Evolutionary conservation across 306 rosid species (phyloP).

Genomic region (Leucaena leucocephala): DNA sequence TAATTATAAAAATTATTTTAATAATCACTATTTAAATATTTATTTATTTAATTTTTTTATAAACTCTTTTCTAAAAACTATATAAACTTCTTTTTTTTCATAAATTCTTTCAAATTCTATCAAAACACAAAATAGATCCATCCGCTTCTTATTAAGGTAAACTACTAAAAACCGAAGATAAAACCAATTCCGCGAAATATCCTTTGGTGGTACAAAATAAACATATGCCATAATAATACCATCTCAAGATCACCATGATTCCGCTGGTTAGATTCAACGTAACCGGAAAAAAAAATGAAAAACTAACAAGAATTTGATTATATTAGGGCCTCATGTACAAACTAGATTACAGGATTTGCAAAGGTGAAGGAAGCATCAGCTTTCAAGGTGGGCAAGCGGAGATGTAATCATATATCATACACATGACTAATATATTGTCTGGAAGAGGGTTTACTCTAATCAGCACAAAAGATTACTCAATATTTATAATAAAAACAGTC

Average conservation of each 20-base stretch:
- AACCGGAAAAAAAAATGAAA: slow-evolving; percentile 15
- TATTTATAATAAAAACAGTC: slow-evolving; percentile 45
- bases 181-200: not conserved
- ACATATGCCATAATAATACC: not conserved
- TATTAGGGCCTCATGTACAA: slow-evolving; percentile 37
- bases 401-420: slow-evolving; percentile 26
- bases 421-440: slow-evolving; percentile 32
- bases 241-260: not conserved
- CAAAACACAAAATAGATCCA: too few species aligned
- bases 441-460: slow-evolving; percentile 43
- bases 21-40: too few species aligned
- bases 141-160: not conserved
- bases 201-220: not conserved
- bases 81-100: too few species aligned
- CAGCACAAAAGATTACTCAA: slow-evolving; percentile 42
- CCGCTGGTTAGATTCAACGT: slow-evolving; percentile 24
- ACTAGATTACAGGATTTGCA: slow-evolving; percentile 25
- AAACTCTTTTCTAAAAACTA: too few species aligned
- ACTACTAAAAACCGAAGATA: not conserved
- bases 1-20: too few species aligned
- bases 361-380: slow-evolving; percentile 36
- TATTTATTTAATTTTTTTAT: too few species aligned
- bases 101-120: too few species aligned
- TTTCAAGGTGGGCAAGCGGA: slow-evolving; percentile 37
- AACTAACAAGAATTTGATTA: not conserved